Evolutionary conservation across 352 stramenopile species (phyloP), one percentile per base, ranked within the genome.

Genomic region (Phytophthora capsici): DNA sequence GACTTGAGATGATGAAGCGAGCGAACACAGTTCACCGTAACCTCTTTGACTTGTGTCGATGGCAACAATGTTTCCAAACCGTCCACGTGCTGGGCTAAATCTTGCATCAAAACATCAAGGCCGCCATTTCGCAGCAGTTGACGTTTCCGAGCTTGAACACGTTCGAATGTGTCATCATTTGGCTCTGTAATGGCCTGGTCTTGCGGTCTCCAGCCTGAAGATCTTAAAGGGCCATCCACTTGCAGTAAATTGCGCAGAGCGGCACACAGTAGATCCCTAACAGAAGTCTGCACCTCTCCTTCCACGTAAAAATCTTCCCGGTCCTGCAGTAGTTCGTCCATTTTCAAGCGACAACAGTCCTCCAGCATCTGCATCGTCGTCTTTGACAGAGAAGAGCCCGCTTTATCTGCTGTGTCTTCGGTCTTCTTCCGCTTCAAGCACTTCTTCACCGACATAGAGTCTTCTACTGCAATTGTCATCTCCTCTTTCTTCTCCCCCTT

Each of bases 341-440:
- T 30, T 7, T 71, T 32, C 17, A 46, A 37, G 19, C 17, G 30
- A 57, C 28, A 61, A 4, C 41, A 44, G 9, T 60, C 54, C 22
- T 61, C 54, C 43, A 49, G 26, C 25, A 57, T 17, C 19, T 61
- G 14, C 16, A 34, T 57, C 22, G 56, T 50, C 2, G 34, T 55
- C 14, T 4, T 38, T 30, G 16, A 20, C 1, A 54, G 19, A 6
- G 5, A 26, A 25, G 19, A 36, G 0, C 19, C 19, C 6, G 14
- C 17, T 13, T 57, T 19, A 49, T 25, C 7, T 25, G 25, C 26
- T n/a, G 25, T 36, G 25, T 10, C 49, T 49, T n/a, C 40, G 19
- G n/a, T 25, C 14, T 60, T 50, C 13, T 89, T 92, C 28, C 81
- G 61, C 50, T 85, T 92, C 45, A 92, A 63, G 34, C 73, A 88